Conservation (phyloP, 1,284 basidiomycete species). For the Spongiforma sp. region DNA sequence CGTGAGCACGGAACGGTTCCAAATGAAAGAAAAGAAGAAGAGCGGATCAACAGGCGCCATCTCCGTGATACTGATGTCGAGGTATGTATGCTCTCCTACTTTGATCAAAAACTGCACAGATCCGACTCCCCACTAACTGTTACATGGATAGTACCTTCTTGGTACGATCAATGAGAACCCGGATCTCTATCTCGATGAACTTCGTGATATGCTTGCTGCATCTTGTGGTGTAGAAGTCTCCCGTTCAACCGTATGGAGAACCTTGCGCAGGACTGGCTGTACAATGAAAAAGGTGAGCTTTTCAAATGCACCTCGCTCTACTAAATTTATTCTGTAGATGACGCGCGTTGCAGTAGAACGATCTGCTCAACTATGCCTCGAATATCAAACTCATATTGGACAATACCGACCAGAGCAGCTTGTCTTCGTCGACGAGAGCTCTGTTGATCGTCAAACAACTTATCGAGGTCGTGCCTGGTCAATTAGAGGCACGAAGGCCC, state of each 20-base stretch:
- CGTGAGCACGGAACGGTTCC: not conserved
- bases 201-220: not conserved
- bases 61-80: not conserved
- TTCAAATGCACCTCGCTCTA: not conserved
- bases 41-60: not conserved
- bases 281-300: not conserved
- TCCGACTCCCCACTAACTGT: not conserved
- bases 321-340: not conserved
- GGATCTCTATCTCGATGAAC: not conserved
- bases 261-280: not conserved
- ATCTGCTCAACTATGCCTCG: not conserved
- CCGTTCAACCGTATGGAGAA: not conserved
- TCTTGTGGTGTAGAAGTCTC: not conserved
- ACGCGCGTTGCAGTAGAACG: not conserved
- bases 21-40: not conserved
- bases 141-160: not conserved
- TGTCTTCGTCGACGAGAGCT: constrained; percentile 11
- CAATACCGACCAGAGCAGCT: not conserved
- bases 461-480: not conserved
- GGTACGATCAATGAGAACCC: not conserved
- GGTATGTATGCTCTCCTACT: not conserved
- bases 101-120: not conserved
- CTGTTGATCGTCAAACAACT: not conserved
- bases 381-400: not conserved
- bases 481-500: not conserved